A percentile compares a stretch with the other conserved stretches of the same genome.
Evolutionary conservation across 768 basidiomycete species (phyloP).

Genomic region (Xerocomus potaroensis): DNA sequence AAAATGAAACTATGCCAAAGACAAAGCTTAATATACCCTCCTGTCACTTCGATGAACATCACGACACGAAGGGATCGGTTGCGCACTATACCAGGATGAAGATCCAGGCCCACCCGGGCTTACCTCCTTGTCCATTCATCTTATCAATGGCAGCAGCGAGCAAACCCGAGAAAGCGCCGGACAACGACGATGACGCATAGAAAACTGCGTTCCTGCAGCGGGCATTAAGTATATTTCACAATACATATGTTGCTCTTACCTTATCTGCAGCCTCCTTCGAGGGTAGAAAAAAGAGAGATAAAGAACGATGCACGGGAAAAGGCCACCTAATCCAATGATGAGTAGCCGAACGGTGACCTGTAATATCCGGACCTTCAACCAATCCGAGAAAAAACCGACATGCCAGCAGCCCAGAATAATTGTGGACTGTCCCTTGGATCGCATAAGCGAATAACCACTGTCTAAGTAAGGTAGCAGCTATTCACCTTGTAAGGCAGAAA

Average conservation of each 20-base stretch:
- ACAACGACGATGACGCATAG: constrained; percentile 44
- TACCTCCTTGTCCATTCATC: constrained; percentile 49
- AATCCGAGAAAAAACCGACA: constrained; percentile 51
- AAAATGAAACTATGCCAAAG: constrained; percentile 50
- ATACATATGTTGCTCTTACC: constrained; percentile 1
- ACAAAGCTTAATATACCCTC: constrained; percentile 62
- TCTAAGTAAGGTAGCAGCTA: neutral
- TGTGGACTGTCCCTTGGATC: constrained; percentile 39
- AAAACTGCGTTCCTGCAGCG: constrained; percentile 34
- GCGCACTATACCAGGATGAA: constrained; percentile 41
- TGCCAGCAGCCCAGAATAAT: constrained; percentile 48
- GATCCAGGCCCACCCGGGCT: constrained; percentile 60
- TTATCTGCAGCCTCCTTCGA: constrained; percentile 25
- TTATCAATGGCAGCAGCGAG: constrained; percentile 55
- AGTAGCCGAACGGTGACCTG: neutral
- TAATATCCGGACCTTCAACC: constrained; percentile 44
- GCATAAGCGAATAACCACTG: neutral
- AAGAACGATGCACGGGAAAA: constrained; percentile 55
- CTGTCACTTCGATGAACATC: constrained; percentile 12
- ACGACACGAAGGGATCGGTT: neutral
- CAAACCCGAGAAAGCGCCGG: constrained; percentile 61
- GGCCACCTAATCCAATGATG: constrained; percentile 38
- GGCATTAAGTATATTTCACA: neutral
- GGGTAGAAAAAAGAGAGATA: constrained; percentile 51
- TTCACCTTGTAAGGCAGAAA: constrained; percentile 55